Evolutionary conservation across 129 eudicot species (phyloP).

Genomic region (Helichrysum umbraculigerum): DNA sequence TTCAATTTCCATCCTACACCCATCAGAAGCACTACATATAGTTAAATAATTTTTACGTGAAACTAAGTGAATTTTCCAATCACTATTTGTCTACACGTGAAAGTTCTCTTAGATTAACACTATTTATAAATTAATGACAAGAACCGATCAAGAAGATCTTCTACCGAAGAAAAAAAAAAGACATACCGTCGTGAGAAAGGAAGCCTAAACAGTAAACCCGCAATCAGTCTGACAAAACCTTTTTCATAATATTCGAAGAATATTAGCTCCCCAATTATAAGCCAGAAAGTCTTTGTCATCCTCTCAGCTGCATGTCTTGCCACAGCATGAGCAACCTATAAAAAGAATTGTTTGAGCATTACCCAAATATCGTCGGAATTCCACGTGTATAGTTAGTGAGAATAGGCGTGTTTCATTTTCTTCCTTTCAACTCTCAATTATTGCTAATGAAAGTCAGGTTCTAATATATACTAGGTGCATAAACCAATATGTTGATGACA

Average conservation of each 20-base stretch:
- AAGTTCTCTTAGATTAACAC: neutral
- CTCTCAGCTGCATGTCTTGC: slow-evolving; percentile 1
- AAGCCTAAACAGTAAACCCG: neutral
- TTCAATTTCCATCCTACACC: slow-evolving; percentile 76
- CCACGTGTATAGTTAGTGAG: too few relatives aligned
- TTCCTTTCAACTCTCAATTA: too few relatives aligned
- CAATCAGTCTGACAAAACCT: neutral
- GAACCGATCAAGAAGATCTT: neutral
- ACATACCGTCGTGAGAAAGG: neutral
- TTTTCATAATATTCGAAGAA: neutral
- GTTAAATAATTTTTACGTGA: neutral
- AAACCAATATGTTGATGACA: too few relatives aligned
- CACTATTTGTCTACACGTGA: neutral
- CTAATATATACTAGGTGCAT: too few relatives aligned
- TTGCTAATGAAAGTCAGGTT: too few relatives aligned
- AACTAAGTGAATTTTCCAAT: neutral
- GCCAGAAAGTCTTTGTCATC: neutral
- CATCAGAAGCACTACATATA: slow-evolving; percentile 47
- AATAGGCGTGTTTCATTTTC: too few relatives aligned
- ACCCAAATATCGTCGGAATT: neutral
- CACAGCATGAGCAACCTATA: slow-evolving; percentile 9
- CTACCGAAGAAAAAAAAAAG: too few relatives aligned
- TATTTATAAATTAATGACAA: neutral
- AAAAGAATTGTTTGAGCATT: neutral
- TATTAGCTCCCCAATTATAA: neutral